phyloP scores from a whole-genome alignment of 2,329 filamentous ascomycete genomes.

The Aphanocladium album region DNA sequence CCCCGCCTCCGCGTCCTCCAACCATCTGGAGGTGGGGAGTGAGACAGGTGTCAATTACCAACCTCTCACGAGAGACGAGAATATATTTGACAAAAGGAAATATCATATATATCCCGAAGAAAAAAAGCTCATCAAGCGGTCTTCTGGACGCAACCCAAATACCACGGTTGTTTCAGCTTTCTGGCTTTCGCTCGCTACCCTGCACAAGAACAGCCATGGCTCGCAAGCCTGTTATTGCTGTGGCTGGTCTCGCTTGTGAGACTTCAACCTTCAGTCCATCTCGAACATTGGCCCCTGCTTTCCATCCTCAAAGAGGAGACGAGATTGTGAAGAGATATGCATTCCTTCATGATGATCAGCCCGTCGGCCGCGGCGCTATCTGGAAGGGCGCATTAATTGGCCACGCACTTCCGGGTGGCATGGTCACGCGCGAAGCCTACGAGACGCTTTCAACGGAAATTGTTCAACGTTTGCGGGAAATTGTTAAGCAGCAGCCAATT shows the following conservation, averaged over 20 bases:
- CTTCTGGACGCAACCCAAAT: neutral
- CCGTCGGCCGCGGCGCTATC: conserved; percentile 36
- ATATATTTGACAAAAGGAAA: neutral
- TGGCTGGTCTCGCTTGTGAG: conserved; percentile 49
- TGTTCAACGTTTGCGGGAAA: conserved; percentile 30
- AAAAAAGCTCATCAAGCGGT: neutral
- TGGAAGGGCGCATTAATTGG: conserved; percentile 50
- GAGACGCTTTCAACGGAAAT: conserved; percentile 40
- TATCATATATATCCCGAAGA: too few species aligned
- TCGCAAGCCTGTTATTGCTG: conserved; percentile 38
- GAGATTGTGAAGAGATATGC: conserved; percentile 40
- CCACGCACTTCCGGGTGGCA: conserved; percentile 45
- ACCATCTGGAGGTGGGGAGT: neutral
- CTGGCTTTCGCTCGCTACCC: neutral
- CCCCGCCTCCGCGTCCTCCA: neutral
- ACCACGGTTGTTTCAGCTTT: neutral
- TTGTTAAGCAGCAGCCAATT: conserved; percentile 29
- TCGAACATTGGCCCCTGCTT: conserved; percentile 42
- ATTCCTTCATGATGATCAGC: conserved; percentile 38
- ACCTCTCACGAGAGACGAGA: too few species aligned
- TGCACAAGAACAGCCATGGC: conserved; percentile 11
- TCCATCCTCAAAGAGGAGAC: conserved; percentile 40
- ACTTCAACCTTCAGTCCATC: conserved; percentile 49
- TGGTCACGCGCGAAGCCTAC: conserved; percentile 41
- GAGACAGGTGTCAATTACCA: neutral